Evolutionary conservation across 345 rosid species (phyloP).

Genomic region (Camelina hispida): DNA sequence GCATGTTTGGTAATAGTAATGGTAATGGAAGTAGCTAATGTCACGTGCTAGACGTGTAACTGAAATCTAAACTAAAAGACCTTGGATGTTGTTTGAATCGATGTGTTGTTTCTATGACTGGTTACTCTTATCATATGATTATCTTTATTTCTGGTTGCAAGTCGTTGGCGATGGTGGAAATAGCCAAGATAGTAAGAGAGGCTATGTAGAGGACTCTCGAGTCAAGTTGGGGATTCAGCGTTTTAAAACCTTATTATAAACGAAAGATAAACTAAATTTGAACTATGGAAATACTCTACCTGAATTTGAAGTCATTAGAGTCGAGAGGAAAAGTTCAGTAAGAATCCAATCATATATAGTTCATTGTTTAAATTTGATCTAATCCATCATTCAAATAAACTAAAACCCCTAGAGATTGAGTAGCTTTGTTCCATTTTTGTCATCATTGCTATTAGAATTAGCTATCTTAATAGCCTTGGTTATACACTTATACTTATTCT

Average conservation of each 20-base stretch:
- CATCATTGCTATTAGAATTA: neutral
- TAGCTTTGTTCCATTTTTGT: neutral
- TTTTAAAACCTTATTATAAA: no score
- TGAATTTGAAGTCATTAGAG: neutral
- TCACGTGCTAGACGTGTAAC: slow-evolving; percentile 27
- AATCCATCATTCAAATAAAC: neutral
- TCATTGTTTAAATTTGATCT: neutral
- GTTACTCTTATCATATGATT: neutral
- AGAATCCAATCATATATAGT: neutral
- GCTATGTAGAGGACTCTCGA: no score
- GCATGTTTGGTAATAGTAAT: slow-evolving; percentile 17
- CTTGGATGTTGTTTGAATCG: slow-evolving; percentile 7
- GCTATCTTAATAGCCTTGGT: neutral
- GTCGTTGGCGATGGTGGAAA: neutral
- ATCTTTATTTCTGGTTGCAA: neutral
- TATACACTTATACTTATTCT: no score
- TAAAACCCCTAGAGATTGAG: neutral
- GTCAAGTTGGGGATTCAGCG: no score
- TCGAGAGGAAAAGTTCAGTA: neutral
- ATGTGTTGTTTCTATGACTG: neutral
- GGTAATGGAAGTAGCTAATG: slow-evolving; percentile 14
- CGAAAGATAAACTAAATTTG: neutral
- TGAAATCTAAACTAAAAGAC: neutral
- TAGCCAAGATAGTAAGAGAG: no score
- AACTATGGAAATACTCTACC: neutral